Evolutionary conservation across 345 rosid species (phyloP).

Genomic region (Angophora floribunda): DNA sequence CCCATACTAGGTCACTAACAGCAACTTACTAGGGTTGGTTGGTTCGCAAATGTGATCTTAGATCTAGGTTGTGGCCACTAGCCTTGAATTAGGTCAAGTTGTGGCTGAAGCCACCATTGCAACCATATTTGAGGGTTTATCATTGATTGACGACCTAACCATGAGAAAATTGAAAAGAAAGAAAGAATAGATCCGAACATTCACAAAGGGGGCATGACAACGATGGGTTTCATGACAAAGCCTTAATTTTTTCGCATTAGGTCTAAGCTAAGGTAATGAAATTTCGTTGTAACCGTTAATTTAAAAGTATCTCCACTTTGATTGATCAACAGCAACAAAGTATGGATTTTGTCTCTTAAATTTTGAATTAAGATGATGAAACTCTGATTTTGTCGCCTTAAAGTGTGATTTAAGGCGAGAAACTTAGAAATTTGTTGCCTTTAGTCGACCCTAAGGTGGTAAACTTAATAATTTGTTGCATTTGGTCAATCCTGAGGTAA

Average conservation of each 20-base stretch:
- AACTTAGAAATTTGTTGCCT: background rate
- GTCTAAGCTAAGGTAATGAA: background rate
- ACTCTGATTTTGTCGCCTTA: background rate
- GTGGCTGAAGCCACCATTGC: background rate
- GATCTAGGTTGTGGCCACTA: background rate
- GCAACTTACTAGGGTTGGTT: background rate
- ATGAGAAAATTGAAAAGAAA: background rate
- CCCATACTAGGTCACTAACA: background rate
- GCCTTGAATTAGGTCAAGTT: background rate
- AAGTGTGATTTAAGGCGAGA: background rate
- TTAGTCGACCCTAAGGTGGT: background rate
- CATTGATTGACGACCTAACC: background rate
- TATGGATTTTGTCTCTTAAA: background rate
- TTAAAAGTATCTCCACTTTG: background rate
- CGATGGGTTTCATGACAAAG: background rate
- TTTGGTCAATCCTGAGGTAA: background rate
- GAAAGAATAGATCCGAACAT: background rate
- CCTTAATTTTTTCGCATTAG: background rate
- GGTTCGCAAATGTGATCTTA: background rate
- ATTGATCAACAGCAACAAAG: too few relatives aligned
- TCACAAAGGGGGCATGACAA: background rate
- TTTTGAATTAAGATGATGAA: background rate
- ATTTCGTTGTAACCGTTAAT: background rate
- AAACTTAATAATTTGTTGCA: background rate
- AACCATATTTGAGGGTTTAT: background rate